Percentiles rank a stretch among this genome's conserved stretches.
phyloP scores from a whole-genome alignment of 768 basidiomycete genomes.

The Termitomyces sp. region DNA sequence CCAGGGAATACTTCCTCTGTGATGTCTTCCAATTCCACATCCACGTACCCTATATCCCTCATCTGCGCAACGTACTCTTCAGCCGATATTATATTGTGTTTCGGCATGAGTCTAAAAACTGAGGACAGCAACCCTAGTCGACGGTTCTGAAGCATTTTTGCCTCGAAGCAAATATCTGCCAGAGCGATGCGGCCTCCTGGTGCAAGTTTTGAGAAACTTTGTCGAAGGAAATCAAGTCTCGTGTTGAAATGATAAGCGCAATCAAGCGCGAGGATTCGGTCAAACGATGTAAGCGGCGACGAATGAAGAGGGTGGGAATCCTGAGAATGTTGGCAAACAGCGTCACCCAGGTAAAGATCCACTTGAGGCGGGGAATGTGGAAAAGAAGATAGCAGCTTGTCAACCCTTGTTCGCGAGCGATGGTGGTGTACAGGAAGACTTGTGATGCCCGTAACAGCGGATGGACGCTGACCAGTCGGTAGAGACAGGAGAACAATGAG shows the following conservation, averaged over 20 bases:
- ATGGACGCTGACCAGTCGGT: constrained; percentile 39
- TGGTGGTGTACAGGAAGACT: constrained; percentile 43
- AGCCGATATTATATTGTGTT: constrained; percentile 42
- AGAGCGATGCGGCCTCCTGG: constrained; percentile 52
- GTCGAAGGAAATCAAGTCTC: constrained; percentile 45
- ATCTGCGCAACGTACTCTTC: constrained; percentile 40
- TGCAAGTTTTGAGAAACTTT: constrained; percentile 39
- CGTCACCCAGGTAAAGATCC: constrained; percentile 43
- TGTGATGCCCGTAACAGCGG: constrained; percentile 52
- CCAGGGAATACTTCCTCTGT: constrained; percentile 53
- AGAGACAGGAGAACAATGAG: constrained; percentile 48
- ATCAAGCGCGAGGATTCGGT: constrained; percentile 56
- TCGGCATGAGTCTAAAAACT: constrained; percentile 40
- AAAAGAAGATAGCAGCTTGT: constrained; percentile 18
- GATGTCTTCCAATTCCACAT: constrained; percentile 53
- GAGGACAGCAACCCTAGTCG: constrained; percentile 23
- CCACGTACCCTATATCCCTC: constrained; percentile 44
- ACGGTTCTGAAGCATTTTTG: constrained; percentile 18
- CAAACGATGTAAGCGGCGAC: constrained; percentile 27
- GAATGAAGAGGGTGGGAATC: constrained; percentile 41
- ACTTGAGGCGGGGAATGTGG: constrained; percentile 24
- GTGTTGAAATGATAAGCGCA: constrained; percentile 67
- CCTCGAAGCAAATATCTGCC: constrained; percentile 55
- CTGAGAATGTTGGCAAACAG: constrained; percentile 31
- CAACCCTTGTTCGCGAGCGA: constrained; percentile 39